A percentile compares a stretch with the other conserved stretches of the same genome.
Conservation (phyloP, 2,329 filamentous ascomycete genomes). For the Pyrenochaeta sp. region DNA sequence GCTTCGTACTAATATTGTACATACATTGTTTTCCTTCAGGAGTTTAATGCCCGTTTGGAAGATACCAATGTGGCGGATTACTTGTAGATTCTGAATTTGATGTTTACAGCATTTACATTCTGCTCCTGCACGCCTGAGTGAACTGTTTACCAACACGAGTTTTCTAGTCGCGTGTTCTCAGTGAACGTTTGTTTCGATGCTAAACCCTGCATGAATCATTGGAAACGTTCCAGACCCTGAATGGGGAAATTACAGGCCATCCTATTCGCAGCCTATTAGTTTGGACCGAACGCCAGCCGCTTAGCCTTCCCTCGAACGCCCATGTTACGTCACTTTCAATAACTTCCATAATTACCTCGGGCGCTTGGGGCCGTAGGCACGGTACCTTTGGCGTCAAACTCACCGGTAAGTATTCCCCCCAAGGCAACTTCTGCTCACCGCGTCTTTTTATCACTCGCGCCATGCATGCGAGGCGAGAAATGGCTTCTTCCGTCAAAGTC, state of each 20-base stretch:
- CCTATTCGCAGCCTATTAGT: not conserved
- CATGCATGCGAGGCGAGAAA: too few species aligned
- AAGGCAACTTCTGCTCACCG: too few species aligned
- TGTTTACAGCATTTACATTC: not conserved
- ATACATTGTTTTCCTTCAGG: not conserved
- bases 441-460: too few species aligned
- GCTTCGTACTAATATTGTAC: not conserved
- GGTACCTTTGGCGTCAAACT: too few species aligned
- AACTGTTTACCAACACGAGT: not conserved
- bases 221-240: slow-evolving; percentile 6
- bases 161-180: too few species aligned
- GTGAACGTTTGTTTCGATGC: not conserved
- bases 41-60: not conserved
- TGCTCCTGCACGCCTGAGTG: not conserved
- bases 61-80: not conserved
- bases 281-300: not conserved
- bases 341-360: too few species aligned
- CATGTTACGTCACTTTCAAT: not conserved
- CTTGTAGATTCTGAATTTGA: not conserved
- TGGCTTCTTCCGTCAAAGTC: too few species aligned
- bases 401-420: too few species aligned
- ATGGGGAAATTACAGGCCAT: not conserved
- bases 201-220: not conserved
- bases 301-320: not conserved
- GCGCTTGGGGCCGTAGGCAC: too few species aligned